These are phyloP conservation scores for Ophiostoma angusticollis DNA, from an alignment of 2,329 filamentous ascomycete genomes.

Conservation along the genomic window DNA sequence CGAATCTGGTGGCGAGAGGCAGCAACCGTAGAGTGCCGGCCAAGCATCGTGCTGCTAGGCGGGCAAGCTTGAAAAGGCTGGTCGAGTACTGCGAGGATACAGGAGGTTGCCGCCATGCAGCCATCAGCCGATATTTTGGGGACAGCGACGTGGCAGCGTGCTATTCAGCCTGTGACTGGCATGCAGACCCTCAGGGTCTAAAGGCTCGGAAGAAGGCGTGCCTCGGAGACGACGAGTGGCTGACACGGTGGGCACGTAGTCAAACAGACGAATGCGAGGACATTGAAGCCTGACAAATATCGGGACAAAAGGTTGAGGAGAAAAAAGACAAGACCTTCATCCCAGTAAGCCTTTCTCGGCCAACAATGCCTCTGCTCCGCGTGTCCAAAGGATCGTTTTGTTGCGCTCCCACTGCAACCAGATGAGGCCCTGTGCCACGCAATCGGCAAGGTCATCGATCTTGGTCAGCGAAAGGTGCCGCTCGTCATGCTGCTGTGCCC, in stretches of 20 bases:
- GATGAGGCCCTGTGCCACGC: conserved; percentile 61
- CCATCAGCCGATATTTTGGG: conserved; percentile 68
- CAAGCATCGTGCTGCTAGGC: conserved; percentile 31
- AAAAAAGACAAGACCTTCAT: too few species aligned
- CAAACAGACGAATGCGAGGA: not conserved
- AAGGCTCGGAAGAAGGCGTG: conserved; percentile 43
- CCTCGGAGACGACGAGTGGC: conserved; percentile 47
- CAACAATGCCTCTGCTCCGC: conserved; percentile 19
- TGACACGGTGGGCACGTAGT: not conserved
- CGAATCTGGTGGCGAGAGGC: conserved; percentile 31
- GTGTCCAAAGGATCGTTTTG: conserved; percentile 21
- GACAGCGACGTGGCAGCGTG: conserved; percentile 46
- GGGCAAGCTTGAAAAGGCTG: conserved; percentile 53
- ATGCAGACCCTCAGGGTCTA: conserved; percentile 52
- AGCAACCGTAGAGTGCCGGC: conserved; percentile 30
- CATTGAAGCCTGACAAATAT: not conserved
- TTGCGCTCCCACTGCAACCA: conserved; percentile 67
- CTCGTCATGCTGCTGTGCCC: not conserved
- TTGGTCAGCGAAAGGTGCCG: conserved; percentile 31
- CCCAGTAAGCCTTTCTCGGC: not conserved
- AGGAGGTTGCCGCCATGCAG: conserved; percentile 57
- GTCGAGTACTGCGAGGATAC: conserved; percentile 73
- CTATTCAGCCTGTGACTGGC: conserved; percentile 66
- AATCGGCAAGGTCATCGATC: conserved; percentile 71
- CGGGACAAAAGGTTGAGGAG: too few species aligned